Conservation (phyloP, 306 rosid species). For the Inga oerstediana region DNA sequence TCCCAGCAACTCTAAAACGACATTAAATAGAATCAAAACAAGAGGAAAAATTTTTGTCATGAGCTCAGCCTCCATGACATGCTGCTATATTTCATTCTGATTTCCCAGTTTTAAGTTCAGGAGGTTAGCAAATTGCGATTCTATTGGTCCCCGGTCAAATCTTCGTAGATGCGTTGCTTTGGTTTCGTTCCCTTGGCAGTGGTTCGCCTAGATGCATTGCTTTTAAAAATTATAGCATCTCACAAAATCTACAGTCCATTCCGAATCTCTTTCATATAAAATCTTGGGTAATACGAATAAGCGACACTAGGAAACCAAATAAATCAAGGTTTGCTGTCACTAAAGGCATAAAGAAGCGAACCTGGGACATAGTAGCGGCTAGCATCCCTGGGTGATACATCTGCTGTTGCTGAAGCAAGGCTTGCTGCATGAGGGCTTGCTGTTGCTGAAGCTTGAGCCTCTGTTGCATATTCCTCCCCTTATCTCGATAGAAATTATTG, state of each 20-base stretch:
- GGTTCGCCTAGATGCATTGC: not conserved
- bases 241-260: not conserved
- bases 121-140: not conserved
- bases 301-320: not conserved
- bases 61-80: not conserved
- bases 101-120: not conserved
- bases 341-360: not conserved
- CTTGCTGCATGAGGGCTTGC: slow-evolving; percentile 80
- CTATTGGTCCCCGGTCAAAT: no score
- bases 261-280: not conserved
- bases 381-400: slow-evolving; percentile 80
- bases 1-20: slow-evolving; percentile 16
- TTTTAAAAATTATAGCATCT: not conserved
- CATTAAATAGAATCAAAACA: slow-evolving; percentile 2
- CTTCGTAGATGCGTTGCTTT: not conserved
- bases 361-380: slow-evolving; percentile 82
- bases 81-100: not conserved
- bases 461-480: slow-evolving; percentile 61
- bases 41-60: not conserved
- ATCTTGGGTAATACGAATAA: not conserved
- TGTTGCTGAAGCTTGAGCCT: slow-evolving; percentile 69
- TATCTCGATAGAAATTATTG: slow-evolving; percentile 11
- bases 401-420: slow-evolving; percentile 73
- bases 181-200: no score
- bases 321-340: not conserved